These are phyloP conservation scores for Sporothrix protearum DNA, from an alignment of 2,329 filamentous ascomycete species.

Conservation along the genomic window DNA sequence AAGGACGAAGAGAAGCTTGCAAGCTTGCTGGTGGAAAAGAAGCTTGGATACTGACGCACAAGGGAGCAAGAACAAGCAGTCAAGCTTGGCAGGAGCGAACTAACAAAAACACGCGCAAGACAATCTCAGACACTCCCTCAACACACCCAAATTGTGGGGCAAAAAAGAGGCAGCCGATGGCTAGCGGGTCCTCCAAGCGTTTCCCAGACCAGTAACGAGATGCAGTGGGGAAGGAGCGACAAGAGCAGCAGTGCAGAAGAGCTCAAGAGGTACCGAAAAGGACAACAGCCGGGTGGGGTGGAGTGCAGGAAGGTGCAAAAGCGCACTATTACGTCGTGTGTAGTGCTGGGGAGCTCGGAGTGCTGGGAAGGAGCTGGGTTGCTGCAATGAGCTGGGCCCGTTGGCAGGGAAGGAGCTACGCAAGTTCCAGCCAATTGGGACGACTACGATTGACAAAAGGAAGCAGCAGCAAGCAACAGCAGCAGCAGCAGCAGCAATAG, in stretches of 20 bases:
- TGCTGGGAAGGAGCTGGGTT: background rate
- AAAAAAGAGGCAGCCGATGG: constrained; percentile 15
- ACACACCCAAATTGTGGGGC: background rate
- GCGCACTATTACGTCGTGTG: constrained; percentile 14
- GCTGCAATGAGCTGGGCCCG: background rate
- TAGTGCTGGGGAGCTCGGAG: background rate
- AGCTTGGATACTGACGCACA: constrained; percentile 26
- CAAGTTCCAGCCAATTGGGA: background rate
- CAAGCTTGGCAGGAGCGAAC: background rate
- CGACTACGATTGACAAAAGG: background rate
- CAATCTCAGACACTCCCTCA: background rate
- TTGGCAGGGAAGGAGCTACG: background rate
- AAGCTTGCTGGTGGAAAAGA: background rate
- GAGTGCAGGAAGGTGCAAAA: background rate
- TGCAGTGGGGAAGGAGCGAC: background rate
- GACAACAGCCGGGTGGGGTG: background rate
- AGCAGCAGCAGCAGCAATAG: background rate
- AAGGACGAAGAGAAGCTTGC: background rate
- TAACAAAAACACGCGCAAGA: constrained; percentile 5
- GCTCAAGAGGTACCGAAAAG: constrained; percentile 4
- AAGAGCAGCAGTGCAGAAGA: too few species aligned
- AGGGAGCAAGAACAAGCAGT: background rate
- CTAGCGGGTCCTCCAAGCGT: background rate
- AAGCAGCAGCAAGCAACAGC: background rate
- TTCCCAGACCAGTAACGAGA: background rate